Base-by-base conservation (phyloP, 208 protist genomes). In the Wallacemonas sp. region DNA sequence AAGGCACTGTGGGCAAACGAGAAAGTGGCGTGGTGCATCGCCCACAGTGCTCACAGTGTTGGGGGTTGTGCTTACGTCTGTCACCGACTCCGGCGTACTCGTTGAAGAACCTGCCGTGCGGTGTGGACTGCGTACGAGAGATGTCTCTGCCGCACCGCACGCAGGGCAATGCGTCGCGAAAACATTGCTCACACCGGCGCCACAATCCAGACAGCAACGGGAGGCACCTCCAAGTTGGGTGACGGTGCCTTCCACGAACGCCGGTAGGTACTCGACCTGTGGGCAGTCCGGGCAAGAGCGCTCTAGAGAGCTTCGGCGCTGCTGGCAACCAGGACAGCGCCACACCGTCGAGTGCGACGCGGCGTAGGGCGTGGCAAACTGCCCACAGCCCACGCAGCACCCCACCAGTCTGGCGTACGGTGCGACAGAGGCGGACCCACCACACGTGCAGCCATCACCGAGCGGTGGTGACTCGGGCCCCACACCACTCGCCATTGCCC, bases 261-360 rank as follows among this genome's bases (percentile, higher is more conserved):
- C 63, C 4, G 87, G 87, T 15, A 91, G 63, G 59, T 73, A 95
- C 27, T 93, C 90, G 36, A 95, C 86, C 37, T 93, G 87, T 32
- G 84, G 82, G 54, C 90, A 93, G 21, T 72, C 54, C 8, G 85
- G 86, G 64, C 90, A 95, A 24, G 73, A 30, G 15, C 85, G 86
- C 63, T 95, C 85, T 13, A 95, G 76, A 17, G 84, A 83, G 70
- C 84, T 91, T 46, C 78, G 80, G 45, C 81, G 73, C 44, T 82
- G 60, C 19, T 73, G 52, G 64, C 90, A 95, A 68, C 87, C 76
- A 3, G 55, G 38, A 57, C 90, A 95, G 24, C 78, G 68, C 87
- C 90, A 95, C 24, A 87, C 73, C 29, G 26, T 13, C 45, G 63
- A 77, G 58, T 81, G 71, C 27, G 33, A 38, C 19, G 62, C 62